Evolutionary conservation across 1,284 basidiomycete species (phyloP), one percentile per base, ranked within the genome.

Genomic region (Anthracocystis walkeri): DNA sequence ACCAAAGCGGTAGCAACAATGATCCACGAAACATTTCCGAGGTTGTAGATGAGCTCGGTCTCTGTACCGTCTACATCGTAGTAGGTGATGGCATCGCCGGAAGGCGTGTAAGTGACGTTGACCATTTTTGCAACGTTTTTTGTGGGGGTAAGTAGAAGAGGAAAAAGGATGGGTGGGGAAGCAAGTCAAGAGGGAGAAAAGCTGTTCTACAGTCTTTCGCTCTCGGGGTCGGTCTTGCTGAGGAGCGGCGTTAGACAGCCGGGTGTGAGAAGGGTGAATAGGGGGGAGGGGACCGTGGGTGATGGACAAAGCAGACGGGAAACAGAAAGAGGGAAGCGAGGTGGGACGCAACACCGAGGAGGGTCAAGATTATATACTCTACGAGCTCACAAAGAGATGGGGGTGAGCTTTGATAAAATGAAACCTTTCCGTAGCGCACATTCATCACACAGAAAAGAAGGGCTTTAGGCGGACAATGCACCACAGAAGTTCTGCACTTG

Each of bases 1-100:
- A 96, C 94, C 33, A 89, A 84, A 1, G 85, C 86, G 31, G 90
- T 79, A 7, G 71, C 57, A 38, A 65, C 64, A 79, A 87, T 84
- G 74, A 89, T 80, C 87, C 87, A 89, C 7, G 87, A 86, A 65
- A 89, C 88, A 82, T 89, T 87, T 66, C 88, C 88, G n/a, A 87
- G 78, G 85, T 89, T 81, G 64, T 81, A 81, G 48, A 78, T 65
- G 48, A 71, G 23, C 12, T 59, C 49, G 38, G 64, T 54, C 27
- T 54, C 57, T 18, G 49, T 49, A 42, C 57, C 64, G 25, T 41
- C 63, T 25, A 61, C 56, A 14, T 45, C 25, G 44, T 48, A 56
- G 42, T 49, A 48, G 25, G 66, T 70, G 46, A 62, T 20, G 16
- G 71, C 52, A 35, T 80, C 69, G 51, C 72, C 65, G 18, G 64